Evolutionary conservation across 1,284 basidiomycete species (phyloP), one percentile per base, ranked within the genome.

Genomic region (Ustilago lituana): DNA sequence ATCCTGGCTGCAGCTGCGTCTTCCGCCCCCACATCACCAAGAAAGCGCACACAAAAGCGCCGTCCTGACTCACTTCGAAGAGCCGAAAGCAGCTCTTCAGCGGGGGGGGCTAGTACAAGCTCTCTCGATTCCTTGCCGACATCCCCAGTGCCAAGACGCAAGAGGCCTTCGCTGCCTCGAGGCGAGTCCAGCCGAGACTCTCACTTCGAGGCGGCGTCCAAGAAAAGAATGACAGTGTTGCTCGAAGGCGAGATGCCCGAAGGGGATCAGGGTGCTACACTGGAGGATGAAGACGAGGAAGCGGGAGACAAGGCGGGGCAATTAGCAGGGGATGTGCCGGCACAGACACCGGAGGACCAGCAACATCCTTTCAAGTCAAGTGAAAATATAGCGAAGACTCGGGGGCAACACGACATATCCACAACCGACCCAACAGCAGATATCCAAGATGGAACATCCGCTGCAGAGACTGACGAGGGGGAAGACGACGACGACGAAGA

Each of bases 211-310:
- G 45, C 24, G 9, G 60, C 35, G 1, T 19, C 12, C n/a, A 59
- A 56, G 38, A 74, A 75, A 38, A 44, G 74, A 17, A 77, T 77
- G 74, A 75, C 73, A 2, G 70, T 77, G 3, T 27, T 77, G 15
- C 45, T 77, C 2, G 74, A 74, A 35, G 74, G 70, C 36, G 74
- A 77, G 44, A 74, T 77, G 73, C 74, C 74, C 3, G 68, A 73
- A 15, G 66, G 67, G 1, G 59, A 44, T 20, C 37, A 31, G 3
- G 35, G 17, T 8, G 19, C 19, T 11, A 20, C 20, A 2, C 17
- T 35, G 12, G 19, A 9, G 9, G 8, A 22, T 7, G 22, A 23
- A 19, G 51, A 54, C 23, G 58, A 36, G 9, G 49, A 31, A 11
- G 52, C 36, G 10, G 47, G 26, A 6, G 52, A 37, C 15, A 48